Base-by-base conservation (phyloP, 805 yeast genomes). In the Ogataea trehaloabstinens region DNA sequence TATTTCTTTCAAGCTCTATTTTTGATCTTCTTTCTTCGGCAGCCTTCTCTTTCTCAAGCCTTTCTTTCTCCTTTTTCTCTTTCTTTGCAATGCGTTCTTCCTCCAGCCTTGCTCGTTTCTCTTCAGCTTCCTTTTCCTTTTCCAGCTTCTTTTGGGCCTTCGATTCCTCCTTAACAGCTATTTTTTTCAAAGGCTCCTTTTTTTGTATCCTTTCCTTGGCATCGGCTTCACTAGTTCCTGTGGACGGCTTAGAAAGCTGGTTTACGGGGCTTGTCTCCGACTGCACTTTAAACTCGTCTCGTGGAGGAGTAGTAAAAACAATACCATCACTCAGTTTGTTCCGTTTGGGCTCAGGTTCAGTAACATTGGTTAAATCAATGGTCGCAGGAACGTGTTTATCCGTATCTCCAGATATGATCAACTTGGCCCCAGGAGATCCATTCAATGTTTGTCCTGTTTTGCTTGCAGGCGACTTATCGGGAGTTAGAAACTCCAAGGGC, bases 1-100 rank as follows among this genome's bases (percentile, higher is more conserved):
- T 22, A 67, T 68, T 29, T 64, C 65, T 38, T 62, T 53, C 21
- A 56, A 57, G 41, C 66, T 64, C 30, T 63, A 60, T 37, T 58
- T 59, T 42, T 61, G 63, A 45, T 61, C 58, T 30, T 19, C 22
- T 30, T 11, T 30, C 22, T 60, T 58, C 21, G 51, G 52, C 32
- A 48, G 49, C 38, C 52, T 49, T 40, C 40, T 55, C 51, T 55
- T 48, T 27, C 30, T 27, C 17, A 11, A 27, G 13, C 30, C 15
- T 11, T 54, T 62, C 49, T 53, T 59, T 37, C 24, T 30, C 31
- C 39, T 53, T 56, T 30, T 58, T 49, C 51, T 56, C 61, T 44
- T 54, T 52, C 42, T 45, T 51, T 19, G 51, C 53, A 37, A 59
- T 60, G 21, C 48, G 37, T 28, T 52, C 50, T 27, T 35, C 49